Base-by-base conservation (phyloP, 140 eudicot genomes). In the Erigeron philadelphicus region DNA sequence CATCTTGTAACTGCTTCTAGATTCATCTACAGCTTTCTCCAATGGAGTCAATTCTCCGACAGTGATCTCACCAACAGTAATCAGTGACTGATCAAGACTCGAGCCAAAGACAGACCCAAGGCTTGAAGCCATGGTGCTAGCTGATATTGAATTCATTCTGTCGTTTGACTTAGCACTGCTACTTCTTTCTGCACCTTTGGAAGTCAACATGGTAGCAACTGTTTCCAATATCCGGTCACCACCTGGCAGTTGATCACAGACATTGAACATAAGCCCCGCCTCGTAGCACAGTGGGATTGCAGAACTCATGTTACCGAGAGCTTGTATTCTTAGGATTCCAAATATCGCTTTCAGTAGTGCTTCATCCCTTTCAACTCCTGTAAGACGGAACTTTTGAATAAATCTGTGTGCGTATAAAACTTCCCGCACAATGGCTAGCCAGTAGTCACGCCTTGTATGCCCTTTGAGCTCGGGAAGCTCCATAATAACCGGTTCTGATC, bases 401-500 rank as follows among this genome's bases (percentile, higher is more conserved):
- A 90, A 90, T 66, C 77, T 83, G 71, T 92, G 98, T 11, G 80
- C 95, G 49, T 77, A 78, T 25, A 92, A 72, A 67, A 92, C 63
- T 85, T 92, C 98, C 40, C 84, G 88, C 53, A 92, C 84, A 75
- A 92, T 83, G 54, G 92, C 95, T 47, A 88, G 82, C 96, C 98
- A 92, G 68, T 92, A 88, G 82, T 88, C 92, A 73, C 98, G 95
- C 58, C 96, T 91, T 5, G 84, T 72, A 64, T 92, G 96, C 45
- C 98, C 98, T 82, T 92, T 92, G 38, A 92, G 86, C 86, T 92
- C 96, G 1, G 98, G 98, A 66, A 92, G 89, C 88, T 92, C 98
- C 88, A 92, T 73, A 21, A 88, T 60, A 73, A 86, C 95, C 9
- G 95, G 93, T 67, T 92, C 95, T 74, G 96, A 75, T 80, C 97